Base-by-base conservation (phyloP, 2,329 filamentous ascomycete genomes). In the Cladosporium cucumerinum region DNA sequence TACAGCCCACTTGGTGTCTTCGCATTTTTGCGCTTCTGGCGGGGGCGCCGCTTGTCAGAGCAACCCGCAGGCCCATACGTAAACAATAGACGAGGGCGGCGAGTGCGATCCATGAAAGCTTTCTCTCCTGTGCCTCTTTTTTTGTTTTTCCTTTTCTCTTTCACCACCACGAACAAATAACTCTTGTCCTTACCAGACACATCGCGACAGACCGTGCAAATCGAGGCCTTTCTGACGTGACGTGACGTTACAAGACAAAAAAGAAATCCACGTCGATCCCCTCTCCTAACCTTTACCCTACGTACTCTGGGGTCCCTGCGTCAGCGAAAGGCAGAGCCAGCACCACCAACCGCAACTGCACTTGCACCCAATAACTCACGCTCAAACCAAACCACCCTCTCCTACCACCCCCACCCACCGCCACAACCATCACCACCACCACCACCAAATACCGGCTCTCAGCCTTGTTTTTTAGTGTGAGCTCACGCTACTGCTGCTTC, bases 1-100 rank as follows among this genome's bases (percentile, higher is more conserved):
- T 26, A 16, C 55, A 58, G 55, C 55, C 55, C 55, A 58, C 55
- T 58, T 46, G 34, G 55, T 58, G 30, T 18, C 21, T 39, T 39
- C 52, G 39, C 55, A 58, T 58, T 58, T 58, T 58, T 46, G 55
- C 55, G 34, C 55, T 43, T 46, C 36, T 54, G 51, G 51, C 51
- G 51, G 51, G 34, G 30, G 55, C 36, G 30, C 30, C 32, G 54
- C 51, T 30, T 55, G 51, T 46, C 55, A 58, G 21, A 58, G 54
- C 54, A 39, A 57, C 51, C 51, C 51, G 39, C 39, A 46, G 39
- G 39, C 39, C 39, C 39, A 46, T 46, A 46, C 39, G 55, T 58
- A 58, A 58, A 58, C 55, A 58, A 58, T 36, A 58, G 34, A 58
- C 39, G 39, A 43, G 39, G 6, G 36, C 32, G 32, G 26, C 23